These are phyloP conservation scores for Umbelopsis sp. DNA, from an alignment of 192 early-diverging fungal genomes.

Conservation along the genomic window DNA sequence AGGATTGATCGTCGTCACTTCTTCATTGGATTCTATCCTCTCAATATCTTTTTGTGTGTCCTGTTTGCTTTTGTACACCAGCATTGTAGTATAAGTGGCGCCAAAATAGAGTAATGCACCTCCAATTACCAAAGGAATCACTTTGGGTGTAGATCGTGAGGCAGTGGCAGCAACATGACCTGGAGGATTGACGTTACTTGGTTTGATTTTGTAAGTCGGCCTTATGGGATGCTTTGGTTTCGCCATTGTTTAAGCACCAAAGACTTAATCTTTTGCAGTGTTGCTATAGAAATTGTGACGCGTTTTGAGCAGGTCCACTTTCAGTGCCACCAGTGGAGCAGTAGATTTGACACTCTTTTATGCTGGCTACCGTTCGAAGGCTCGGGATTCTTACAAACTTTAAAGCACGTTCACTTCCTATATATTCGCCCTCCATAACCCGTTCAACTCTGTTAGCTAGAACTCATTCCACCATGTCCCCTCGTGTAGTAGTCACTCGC, in stretches of 20 bases:
- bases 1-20: constrained; percentile 25
- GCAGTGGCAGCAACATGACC: background rate
- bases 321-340: no score
- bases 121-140: constrained; percentile 18
- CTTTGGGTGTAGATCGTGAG: constrained; percentile 1
- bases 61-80: constrained; percentile 37
- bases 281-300: background rate
- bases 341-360: background rate
- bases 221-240: background rate
- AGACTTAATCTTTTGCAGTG: background rate
- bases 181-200: background rate
- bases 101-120: constrained; percentile 39
- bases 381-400: background rate
- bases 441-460: background rate
- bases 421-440: background rate
- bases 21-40: background rate
- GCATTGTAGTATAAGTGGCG: constrained; percentile 43
- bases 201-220: background rate
- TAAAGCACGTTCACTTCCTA: background rate
- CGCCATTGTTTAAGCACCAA: background rate
- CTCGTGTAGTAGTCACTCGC: constrained; percentile 36
- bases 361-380: background rate
- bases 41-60: constrained; percentile 26
- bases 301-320: background rate
- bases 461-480: constrained; percentile 1